phyloP scores from a whole-genome alignment of 2,329 filamentous ascomycete species.

The Ophiosphaerella herpotricha region DNA sequence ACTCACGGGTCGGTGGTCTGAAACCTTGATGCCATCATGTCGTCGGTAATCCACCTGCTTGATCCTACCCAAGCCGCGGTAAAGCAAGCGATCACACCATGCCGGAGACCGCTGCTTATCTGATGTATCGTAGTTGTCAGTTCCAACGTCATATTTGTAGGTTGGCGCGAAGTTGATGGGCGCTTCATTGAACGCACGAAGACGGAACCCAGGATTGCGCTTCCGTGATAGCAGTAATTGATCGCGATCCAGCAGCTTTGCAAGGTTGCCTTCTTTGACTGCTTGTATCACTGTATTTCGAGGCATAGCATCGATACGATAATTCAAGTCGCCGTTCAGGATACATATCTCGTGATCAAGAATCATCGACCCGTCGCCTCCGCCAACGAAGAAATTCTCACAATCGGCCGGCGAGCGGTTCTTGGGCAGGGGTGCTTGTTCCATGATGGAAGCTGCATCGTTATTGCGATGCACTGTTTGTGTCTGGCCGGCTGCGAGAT shows the following conservation, averaged over 20 bases:
- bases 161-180: slow-evolving; percentile 93
- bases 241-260: slow-evolving; percentile 88
- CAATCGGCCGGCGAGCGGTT: slow-evolving; percentile 70
- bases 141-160: slow-evolving; percentile 98
- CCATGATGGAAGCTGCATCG: slow-evolving; percentile 87
- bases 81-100: slow-evolving; percentile 95
- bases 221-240: slow-evolving; percentile 88
- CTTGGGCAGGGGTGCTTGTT: slow-evolving; percentile 72
- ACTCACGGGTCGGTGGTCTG: slow-evolving; percentile 91
- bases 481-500: slow-evolving; percentile 90
- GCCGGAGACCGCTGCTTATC: slow-evolving; percentile 94
- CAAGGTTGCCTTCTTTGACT: slow-evolving; percentile 77
- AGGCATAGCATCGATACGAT: slow-evolving; percentile 96
- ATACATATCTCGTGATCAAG: slow-evolving; percentile 98
- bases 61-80: slow-evolving; percentile 77
- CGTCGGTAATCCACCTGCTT: slow-evolving; percentile 86
- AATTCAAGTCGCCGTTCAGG: slow-evolving; percentile 94
- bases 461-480: slow-evolving; percentile 91
- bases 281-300: slow-evolving; percentile 89
- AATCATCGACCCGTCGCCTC: slow-evolving; percentile 94
- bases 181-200: slow-evolving; percentile 87
- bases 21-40: slow-evolving; percentile 81
- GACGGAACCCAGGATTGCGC: slow-evolving; percentile 85
- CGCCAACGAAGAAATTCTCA: slow-evolving; percentile 80
- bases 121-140: slow-evolving; percentile 89